Base-by-base conservation (phyloP, 1,284 basidiomycete species). In the Malassezia globosa region DNA sequence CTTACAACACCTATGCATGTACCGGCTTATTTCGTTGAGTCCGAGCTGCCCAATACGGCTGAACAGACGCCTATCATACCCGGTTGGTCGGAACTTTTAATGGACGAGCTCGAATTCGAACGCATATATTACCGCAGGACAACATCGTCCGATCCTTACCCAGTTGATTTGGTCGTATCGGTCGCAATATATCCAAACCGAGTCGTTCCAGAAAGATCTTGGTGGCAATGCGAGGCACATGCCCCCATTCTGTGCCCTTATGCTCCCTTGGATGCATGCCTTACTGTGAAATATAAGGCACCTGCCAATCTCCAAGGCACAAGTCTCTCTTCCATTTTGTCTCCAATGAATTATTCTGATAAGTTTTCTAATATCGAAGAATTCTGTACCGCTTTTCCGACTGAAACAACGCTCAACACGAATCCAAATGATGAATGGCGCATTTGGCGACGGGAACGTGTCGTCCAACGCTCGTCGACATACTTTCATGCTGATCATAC, bases 31-130 rank as follows among this genome's bases (percentile, higher is more conserved):
- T 45, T 45, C 25, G 7, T 45, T 18, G n/a, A 18, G 13, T 5
- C 34, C 2, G 13, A 22, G 34, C 42, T 41, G 19, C 48, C 48
- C 8, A 51, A 41, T 27, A 37, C 41, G 25, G 23, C 37, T 21
- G 23, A n/a, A 4, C n/a, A 19, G 6, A 16, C 37, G 21, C 44
- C 42, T 2, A 25, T 18, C 10, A 18, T 45, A 14, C 3, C 25
- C 8, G 24, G 16, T n/a, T 45, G 35, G 33, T 27, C 22, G 19
- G 42, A 36, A 22, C 19, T 37, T 5, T 21, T 18, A 21, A 23
- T n/a, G 10, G 35, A 37, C 19, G 35, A 36, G n/a, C 22, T 18
- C 19, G 24, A 36, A 22, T 21, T 24, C 10, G 34, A 45, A 10
- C 34, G 42, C 5, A 10, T 37, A 33, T 36, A 45, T 13, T 45